Base-by-base conservation (phyloP, 371 early-diverging fungal species). In the Mortierella sp. region DNA sequence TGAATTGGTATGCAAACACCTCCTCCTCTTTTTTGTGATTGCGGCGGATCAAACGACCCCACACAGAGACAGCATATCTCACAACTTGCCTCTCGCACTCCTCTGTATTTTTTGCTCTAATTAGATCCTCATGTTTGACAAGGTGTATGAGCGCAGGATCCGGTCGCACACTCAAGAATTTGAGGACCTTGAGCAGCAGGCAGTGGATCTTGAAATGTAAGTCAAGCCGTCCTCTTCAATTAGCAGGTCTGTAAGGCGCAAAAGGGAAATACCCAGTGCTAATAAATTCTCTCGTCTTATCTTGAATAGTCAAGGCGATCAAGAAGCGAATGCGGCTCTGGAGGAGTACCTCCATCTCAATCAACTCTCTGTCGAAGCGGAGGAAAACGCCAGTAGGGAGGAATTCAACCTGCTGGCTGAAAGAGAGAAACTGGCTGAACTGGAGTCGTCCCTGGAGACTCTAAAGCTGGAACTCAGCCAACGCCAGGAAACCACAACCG, bases 341-440 rank as follows among this genome's bases (percentile, higher is more conserved):
- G 53, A 77, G 19, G 74, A 75, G 26, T 71, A 69, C 48, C 47
- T 71, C 9, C 53, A n/a, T 4, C 48, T 70, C 19, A 61, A 73
- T 22, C 75, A 78, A 31, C 47, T 55, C 2, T 52, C 76, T 2
- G 65, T 64, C 22, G 66, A 74, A 53, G 58, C 52, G 14, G 83
- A 78, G 45, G 75, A 73, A n/a, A 64, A 50, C 22, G 75, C 79
- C 44, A 75, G 75, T 41, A 61, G 65, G 19, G 79, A 67, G 11
- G 83, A 83, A 67, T 83, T 55, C 40, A 50, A 75, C 9, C 50
- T 78, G 13, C 40, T 83, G 64, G 55, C 55, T 2, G 73, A 71
- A 19, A 44, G 70, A 43, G 71, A 73, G 22, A 71, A 73, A 11
- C 39, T 71, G 19, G 34, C 6, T 6, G 47, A 70, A 5, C 45